Percentiles rank a stretch among this genome's conserved stretches.
phyloP scores from a whole-genome alignment of 768 basidiomycete species.

The Crassisporium funariophilum region DNA sequence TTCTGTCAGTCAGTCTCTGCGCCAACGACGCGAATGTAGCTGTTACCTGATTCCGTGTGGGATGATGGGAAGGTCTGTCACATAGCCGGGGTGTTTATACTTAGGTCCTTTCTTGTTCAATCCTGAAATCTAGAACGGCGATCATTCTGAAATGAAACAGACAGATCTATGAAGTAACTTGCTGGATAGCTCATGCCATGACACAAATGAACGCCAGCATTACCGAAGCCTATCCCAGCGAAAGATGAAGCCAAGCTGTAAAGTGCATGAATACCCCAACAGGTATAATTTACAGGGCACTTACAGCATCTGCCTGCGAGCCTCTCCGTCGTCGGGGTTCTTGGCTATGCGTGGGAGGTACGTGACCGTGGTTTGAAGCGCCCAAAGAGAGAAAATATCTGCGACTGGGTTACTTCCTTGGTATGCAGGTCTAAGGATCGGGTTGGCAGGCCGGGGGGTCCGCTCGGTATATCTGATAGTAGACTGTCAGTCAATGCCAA shows the following conservation, averaged over 20 bases:
- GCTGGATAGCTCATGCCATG: constrained; percentile 91
- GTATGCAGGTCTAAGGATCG: constrained; percentile 88
- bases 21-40: background rate
- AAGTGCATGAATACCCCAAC: constrained; percentile 2
- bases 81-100: constrained; percentile 90
- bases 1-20: background rate
- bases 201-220: constrained; percentile 89
- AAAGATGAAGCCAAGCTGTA: constrained; percentile 86
- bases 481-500: constrained; percentile 1
- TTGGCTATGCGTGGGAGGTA: constrained; percentile 86
- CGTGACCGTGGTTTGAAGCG: constrained; percentile 84
- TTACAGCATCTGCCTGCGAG: constrained; percentile 89
- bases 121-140: constrained; percentile 70
- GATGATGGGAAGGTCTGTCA: constrained; percentile 84
- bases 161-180: constrained; percentile 25
- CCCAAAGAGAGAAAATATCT: constrained; percentile 96
- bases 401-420: constrained; percentile 94
- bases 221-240: constrained; percentile 94
- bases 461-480: constrained; percentile 80
- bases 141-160: background rate
- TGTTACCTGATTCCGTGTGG: constrained; percentile 84
- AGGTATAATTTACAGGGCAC: constrained; percentile 18
- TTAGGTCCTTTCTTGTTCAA: constrained; percentile 93
- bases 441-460: constrained; percentile 86
- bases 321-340: constrained; percentile 77